These are phyloP conservation scores for Sugiyamaella lignohabitans DNA, from an alignment of 805 yeast species.

Conservation along the genomic window DNA sequence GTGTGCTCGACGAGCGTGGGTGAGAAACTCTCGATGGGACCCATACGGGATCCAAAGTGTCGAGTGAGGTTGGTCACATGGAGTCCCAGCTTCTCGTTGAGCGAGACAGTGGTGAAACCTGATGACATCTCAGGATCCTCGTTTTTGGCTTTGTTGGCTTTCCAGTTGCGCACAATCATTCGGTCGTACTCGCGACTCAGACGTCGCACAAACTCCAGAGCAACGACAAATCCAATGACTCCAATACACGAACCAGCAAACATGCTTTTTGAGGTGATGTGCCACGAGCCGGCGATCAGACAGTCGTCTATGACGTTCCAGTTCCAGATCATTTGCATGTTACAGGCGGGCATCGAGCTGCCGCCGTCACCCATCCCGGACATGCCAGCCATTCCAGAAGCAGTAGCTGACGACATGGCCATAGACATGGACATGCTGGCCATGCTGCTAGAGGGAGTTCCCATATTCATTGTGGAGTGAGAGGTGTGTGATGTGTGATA, in stretches of 20 bases:
- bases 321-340: conserved; percentile 58
- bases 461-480: conserved; percentile 12
- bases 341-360: conserved; percentile 27
- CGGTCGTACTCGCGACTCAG: conserved; percentile 41
- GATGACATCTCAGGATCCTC: conserved; percentile 1
- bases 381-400: conserved; percentile 12
- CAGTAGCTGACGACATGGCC: conserved; percentile 6
- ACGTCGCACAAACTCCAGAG: conserved; percentile 53
- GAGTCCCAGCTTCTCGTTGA: neutral
- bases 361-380: conserved; percentile 14
- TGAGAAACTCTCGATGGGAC: conserved; percentile 15
- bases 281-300: conserved; percentile 60
- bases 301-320: conserved; percentile 66
- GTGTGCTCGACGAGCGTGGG: conserved; percentile 48
- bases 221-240: conserved; percentile 51
- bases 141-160: conserved; percentile 3
- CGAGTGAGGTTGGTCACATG: neutral
- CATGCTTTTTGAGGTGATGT: conserved; percentile 47
- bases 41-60: neutral
- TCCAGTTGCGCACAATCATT: conserved; percentile 23
- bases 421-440: conserved; percentile 9
- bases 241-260: conserved; percentile 75
- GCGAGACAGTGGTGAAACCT: neutral
- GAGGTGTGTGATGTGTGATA: too few relatives aligned
- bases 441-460: conserved; percentile 18